Conservation (phyloP, 768 basidiomycete species). For the Panus rudis region DNA sequence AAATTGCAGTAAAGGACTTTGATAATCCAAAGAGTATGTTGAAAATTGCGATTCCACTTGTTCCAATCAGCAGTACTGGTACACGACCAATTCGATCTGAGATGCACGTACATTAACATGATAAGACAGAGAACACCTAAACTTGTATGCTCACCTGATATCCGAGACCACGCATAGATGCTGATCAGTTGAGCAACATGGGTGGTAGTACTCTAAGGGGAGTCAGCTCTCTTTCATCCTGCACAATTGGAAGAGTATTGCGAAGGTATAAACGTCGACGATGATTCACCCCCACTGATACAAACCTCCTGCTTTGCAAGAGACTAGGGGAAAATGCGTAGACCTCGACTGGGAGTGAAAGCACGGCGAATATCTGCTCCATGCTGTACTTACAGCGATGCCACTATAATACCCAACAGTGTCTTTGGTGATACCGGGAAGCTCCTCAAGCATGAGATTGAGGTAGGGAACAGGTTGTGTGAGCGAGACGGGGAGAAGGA, state of each 20-base stretch:
- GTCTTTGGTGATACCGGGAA: constrained; percentile 47
- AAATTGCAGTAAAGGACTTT: constrained; percentile 35
- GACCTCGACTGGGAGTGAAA: too few relatives aligned
- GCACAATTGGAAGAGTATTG: too few relatives aligned
- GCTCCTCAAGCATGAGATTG: constrained; percentile 51
- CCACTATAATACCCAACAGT: constrained; percentile 66
- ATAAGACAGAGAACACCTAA: too few relatives aligned
- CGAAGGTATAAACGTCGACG: too few relatives aligned
- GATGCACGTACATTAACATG: too few relatives aligned
- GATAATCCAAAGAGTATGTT: constrained; percentile 56
- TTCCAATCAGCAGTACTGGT: constrained; percentile 52
- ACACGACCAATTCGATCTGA: constrained; percentile 54
- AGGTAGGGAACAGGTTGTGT: constrained; percentile 61
- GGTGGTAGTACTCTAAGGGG: constrained; percentile 48
- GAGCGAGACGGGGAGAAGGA: constrained; percentile 53
- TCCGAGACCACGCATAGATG: constrained; percentile 54
- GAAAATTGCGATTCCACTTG: constrained; percentile 39
- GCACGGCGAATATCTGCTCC: too few relatives aligned
- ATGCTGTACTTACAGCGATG: constrained; percentile 49
- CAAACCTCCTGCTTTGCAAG: too few relatives aligned
- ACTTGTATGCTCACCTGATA: constrained; percentile 31
- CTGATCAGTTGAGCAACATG: constrained; percentile 48
- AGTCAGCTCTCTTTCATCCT: too few relatives aligned
- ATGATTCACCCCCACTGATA: too few relatives aligned
- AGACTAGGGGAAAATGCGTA: too few relatives aligned